Conservation (phyloP, 805 yeast species). For the Spathaspora boniae region DNA sequence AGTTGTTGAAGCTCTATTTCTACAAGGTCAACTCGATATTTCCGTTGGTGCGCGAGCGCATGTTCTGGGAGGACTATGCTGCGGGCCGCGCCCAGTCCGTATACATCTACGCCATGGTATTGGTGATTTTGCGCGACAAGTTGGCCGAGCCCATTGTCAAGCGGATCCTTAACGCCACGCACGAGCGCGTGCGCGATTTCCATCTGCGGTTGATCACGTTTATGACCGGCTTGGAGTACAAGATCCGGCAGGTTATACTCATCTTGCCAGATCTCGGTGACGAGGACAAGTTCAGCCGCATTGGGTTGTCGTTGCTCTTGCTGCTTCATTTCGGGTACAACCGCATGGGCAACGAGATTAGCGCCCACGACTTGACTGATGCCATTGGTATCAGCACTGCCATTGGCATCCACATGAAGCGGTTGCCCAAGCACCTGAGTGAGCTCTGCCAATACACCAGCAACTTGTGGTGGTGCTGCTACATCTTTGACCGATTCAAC, state of each 20-base stretch:
- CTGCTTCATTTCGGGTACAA: constrained; percentile 23
- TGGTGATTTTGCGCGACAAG: constrained; percentile 26
- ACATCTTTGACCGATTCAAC: constrained; percentile 29
- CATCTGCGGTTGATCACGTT: constrained; percentile 9
- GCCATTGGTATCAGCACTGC: constrained; percentile 25
- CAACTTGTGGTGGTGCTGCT: constrained; percentile 34
- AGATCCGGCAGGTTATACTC: constrained; percentile 29
- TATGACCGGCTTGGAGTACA: constrained; percentile 24
- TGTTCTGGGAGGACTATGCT: constrained; percentile 26
- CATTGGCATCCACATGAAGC: constrained; percentile 26
- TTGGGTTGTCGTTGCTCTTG: constrained; percentile 21
- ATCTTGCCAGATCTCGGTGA: constrained; percentile 31
- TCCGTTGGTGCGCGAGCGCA: constrained; percentile 26
- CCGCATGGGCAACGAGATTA: constrained; percentile 26
- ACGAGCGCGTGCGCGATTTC: not conserved
- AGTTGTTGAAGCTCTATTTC: constrained; percentile 26
- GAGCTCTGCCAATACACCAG: constrained; percentile 17
- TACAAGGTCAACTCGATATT: constrained; percentile 29
- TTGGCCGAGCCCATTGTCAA: constrained; percentile 23
- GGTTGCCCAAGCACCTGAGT: constrained; percentile 8
- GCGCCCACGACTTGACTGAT: constrained; percentile 26
- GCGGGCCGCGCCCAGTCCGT: constrained; percentile 18
- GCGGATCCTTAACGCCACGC: constrained; percentile 13
- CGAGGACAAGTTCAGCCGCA: constrained; percentile 21
- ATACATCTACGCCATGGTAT: constrained; percentile 23